phyloP scores from a whole-genome alignment of 2,329 filamentous ascomycete genomes.

The Colletotrichum musicola region DNA sequence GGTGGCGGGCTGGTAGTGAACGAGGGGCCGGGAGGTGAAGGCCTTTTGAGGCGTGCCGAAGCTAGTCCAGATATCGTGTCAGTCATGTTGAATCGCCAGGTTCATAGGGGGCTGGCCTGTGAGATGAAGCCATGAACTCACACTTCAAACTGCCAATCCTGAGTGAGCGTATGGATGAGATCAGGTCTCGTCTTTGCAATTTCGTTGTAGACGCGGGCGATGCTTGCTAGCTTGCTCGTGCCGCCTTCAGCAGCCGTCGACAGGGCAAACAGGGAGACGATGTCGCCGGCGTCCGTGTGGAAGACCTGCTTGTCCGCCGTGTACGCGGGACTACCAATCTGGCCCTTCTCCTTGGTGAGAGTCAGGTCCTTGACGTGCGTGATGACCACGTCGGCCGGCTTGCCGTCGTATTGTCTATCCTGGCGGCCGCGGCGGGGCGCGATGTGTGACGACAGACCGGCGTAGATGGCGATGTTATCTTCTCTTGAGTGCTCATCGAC shows the following conservation, averaged over 20 bases:
- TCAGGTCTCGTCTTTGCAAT: constrained; percentile 72
- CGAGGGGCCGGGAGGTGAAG: constrained; percentile 63
- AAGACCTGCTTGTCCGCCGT: constrained; percentile 73
- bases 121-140: constrained; percentile 43
- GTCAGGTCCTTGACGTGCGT: constrained; percentile 74
- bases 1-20: constrained; percentile 67
- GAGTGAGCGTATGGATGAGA: constrained; percentile 67
- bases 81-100: background rate
- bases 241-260: constrained; percentile 66
- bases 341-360: constrained; percentile 45
- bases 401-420: constrained; percentile 59
- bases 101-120: background rate
- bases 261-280: constrained; percentile 69
- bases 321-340: constrained; percentile 71
- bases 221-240: constrained; percentile 68
- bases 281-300: constrained; percentile 71
- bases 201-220: constrained; percentile 72
- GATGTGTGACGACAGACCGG: constrained; percentile 70
- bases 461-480: constrained; percentile 71
- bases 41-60: constrained; percentile 62
- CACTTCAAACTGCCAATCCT: constrained; percentile 63
- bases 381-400: constrained; percentile 64
- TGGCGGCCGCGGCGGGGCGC: constrained; percentile 66
- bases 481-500: constrained; percentile 65
- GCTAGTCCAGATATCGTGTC: constrained; percentile 47